Base-by-base conservation (phyloP, 768 basidiomycete genomes). In the Dioszegia crocea region DNA sequence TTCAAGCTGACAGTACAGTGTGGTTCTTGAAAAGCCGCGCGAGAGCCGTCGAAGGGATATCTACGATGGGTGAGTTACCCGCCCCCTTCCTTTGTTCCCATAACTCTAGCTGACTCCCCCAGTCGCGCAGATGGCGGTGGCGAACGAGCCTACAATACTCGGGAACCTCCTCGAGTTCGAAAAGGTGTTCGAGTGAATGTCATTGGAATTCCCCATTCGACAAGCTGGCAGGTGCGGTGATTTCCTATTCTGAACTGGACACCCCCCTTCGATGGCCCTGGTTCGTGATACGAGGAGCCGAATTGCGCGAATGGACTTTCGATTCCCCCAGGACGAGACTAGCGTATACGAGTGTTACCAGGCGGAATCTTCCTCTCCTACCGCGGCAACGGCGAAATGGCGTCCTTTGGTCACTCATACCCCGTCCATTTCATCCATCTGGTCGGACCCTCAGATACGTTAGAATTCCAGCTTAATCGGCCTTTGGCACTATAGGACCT, bases 21-120 rank as follows among this genome's bases (percentile, higher is more conserved):
- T 99, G 63, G 88, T 96, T 14, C 91, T 99, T 44, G 91, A 99
- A 76, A 91, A 91, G 71, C 91, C 94, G 8, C 93, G 94, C 77
- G 93, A 97, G 69, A 62, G 65, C 61, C 86, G 90, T 56, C 86
- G 89, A 64, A 84, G 90, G 55, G 90, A 91, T 19, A 78, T 79
- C 16, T 88, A 86, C 66, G 88, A 88, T 51, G 80, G 77, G 55
- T 79, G 61, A 30, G 75, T 81, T 29, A 80, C 81, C n/a, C 36
- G 50, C 70, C 11, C n/a, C 30, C 16, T 49, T 33, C 33, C 33
- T 33, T 33, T 33, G 33, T 33, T 14, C 33, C n/a, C n/a, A n/a
- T n/a, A n/a, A n/a, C n/a, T n/a, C n/a, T n/a, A n/a, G n/a, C n/a
- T n/a, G n/a, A n/a, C n/a, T n/a, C n/a, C n/a, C n/a, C n/a, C n/a